A percentile compares a stretch with the other conserved stretches of the same genome.
These are phyloP conservation scores for Pythium monospermum DNA, from an alignment of 352 stramenopile species.

Conservation along the genomic window DNA sequence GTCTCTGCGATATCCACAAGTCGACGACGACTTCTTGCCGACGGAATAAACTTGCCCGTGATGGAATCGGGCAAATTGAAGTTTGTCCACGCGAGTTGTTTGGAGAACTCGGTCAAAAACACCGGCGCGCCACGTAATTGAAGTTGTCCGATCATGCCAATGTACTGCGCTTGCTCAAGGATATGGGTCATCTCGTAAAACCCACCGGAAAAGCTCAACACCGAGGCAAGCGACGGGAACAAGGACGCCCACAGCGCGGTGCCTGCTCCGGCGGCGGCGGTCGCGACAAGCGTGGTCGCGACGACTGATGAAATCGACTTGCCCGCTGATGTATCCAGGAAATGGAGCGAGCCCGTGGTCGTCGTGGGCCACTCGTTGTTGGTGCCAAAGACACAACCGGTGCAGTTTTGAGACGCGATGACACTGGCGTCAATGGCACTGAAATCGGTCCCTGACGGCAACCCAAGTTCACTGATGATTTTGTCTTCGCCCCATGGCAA, in stretches of 20 bases:
- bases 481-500: conserved; percentile 74
- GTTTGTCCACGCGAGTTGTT: conserved; percentile 82
- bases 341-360: conserved; percentile 56
- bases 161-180: conserved; percentile 82
- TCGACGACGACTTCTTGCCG: conserved; percentile 6
- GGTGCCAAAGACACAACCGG: conserved; percentile 76
- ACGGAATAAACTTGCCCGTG: conserved; percentile 19
- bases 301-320: conserved; percentile 59
- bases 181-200: conserved; percentile 88
- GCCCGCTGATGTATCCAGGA: conserved; percentile 68
- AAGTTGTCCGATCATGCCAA: conserved; percentile 79
- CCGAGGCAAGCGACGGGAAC: conserved; percentile 55
- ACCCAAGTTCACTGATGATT: conserved; percentile 47
- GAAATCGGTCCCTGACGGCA: conserved; percentile 44
- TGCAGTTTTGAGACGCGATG: conserved; percentile 64
- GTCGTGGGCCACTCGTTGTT: conserved; percentile 83
- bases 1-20: conserved; percentile 9
- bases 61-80: conserved; percentile 73
- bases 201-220: conserved; percentile 55
- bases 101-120: conserved; percentile 80
- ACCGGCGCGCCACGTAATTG: conserved; percentile 61
- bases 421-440: conserved; percentile 42
- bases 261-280: conserved; percentile 38
- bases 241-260: conserved; percentile 74
- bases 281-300: conserved; percentile 54